A percentile compares a stretch with the other conserved stretches of the same genome.
Conservation (phyloP, 208 protist genomes). For the Porcisia hertigi region DNA sequence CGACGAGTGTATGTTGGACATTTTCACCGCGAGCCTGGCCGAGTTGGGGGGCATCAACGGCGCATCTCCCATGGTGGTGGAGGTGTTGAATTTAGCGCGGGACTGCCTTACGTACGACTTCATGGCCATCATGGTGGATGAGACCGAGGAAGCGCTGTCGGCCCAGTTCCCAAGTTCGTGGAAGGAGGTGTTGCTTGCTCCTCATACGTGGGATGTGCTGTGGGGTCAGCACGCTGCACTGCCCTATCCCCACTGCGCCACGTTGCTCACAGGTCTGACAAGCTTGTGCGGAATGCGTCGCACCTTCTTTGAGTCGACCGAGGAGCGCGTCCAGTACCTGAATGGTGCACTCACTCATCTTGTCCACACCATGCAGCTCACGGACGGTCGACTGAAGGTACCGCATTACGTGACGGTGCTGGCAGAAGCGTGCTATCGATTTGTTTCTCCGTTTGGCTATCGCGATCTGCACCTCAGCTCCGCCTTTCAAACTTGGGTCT, state of each 20-base stretch:
- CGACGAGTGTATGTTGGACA: constrained; percentile 59
- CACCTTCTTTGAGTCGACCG: constrained; percentile 73
- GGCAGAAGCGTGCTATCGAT: constrained; percentile 52
- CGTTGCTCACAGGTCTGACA: constrained; percentile 56
- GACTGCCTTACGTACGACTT: constrained; percentile 80
- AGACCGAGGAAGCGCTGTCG: constrained; percentile 80
- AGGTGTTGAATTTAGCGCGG: constrained; percentile 63
- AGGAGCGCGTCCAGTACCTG: constrained; percentile 69
- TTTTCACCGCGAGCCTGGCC: constrained; percentile 55
- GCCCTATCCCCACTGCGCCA: constrained; percentile 68
- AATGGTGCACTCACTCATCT: constrained; percentile 49
- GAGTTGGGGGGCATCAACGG: constrained; percentile 44
- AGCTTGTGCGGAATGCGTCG: constrained; percentile 78
- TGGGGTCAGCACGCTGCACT: constrained; percentile 78
- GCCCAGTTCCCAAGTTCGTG: constrained; percentile 74
- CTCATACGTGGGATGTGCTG: constrained; percentile 50
- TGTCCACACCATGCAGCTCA: constrained; percentile 31
- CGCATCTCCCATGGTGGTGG: constrained; percentile 26
- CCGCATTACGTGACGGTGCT: constrained; percentile 67
- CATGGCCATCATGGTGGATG: constrained; percentile 83
- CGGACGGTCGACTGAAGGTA: constrained; percentile 60
- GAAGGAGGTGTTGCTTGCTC: constrained; percentile 56
- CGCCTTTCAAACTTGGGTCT: constrained; percentile 52
- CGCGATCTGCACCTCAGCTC: constrained; percentile 59
- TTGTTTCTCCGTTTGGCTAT: constrained; percentile 77